Conservation (phyloP, 2,329 filamentous ascomycete species). For the Sporothrix pseudoabietina region DNA sequence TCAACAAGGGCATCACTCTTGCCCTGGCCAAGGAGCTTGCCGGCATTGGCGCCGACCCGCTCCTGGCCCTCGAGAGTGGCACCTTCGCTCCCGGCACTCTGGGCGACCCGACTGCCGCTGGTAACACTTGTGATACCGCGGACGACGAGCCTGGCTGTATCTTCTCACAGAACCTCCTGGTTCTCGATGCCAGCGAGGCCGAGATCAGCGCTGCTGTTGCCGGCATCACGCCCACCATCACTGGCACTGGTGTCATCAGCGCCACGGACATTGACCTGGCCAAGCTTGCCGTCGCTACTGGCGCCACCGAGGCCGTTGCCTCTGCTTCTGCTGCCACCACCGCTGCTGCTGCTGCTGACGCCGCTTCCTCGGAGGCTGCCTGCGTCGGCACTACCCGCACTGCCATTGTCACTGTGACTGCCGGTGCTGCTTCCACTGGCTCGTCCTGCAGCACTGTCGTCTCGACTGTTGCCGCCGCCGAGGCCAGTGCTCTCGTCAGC, state of each 20-base stretch:
- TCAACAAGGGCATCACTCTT: constrained; percentile 64
- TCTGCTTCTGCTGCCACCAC: constrained; percentile 33
- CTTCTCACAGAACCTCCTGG: constrained; percentile 56
- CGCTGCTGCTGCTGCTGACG: constrained; percentile 26
- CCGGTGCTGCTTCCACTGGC: constrained; percentile 30
- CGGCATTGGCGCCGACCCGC: constrained; percentile 63
- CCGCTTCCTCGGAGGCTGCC: constrained; percentile 17
- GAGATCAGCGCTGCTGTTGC: constrained; percentile 58
- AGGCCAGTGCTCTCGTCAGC: constrained; percentile 34
- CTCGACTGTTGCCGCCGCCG: constrained; percentile 30
- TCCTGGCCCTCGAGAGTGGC: constrained; percentile 61
- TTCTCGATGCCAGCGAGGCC: constrained; percentile 55
- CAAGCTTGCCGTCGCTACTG: constrained; percentile 34
- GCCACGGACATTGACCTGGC: constrained; percentile 37
- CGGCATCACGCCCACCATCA: constrained; percentile 38
- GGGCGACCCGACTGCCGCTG: constrained; percentile 46
- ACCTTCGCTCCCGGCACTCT: constrained; percentile 62
- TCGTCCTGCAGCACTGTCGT: constrained; percentile 33
- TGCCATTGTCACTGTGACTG: constrained; percentile 33
- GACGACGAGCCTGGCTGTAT: constrained; percentile 59
- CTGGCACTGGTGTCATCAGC: constrained; percentile 35
- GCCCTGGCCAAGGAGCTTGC: constrained; percentile 62
- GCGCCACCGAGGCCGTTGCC: constrained; percentile 19
- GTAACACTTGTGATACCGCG: constrained; percentile 57
- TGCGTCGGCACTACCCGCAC: constrained; percentile 15